These are phyloP conservation scores for Thelephora aurantiotincta DNA, from an alignment of 768 basidiomycete species.

Conservation along the genomic window DNA sequence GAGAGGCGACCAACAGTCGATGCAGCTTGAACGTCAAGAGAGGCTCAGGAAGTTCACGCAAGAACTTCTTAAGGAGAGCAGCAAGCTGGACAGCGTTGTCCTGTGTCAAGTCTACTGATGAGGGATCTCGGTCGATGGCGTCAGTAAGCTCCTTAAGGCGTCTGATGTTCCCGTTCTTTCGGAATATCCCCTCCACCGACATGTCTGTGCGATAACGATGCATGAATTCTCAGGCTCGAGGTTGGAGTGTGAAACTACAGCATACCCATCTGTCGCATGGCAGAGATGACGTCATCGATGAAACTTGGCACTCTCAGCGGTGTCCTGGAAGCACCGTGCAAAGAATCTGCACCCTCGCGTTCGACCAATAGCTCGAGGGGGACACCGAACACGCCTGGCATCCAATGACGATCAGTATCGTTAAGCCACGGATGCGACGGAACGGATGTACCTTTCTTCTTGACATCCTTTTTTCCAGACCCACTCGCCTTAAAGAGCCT, in stretches of 20 bases:
- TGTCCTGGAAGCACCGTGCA: constrained; percentile 76
- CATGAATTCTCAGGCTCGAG: neutral
- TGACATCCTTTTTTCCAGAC: constrained; percentile 78
- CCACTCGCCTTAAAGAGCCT: constrained; percentile 71
- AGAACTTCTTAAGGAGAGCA: constrained; percentile 91
- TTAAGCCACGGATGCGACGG: neutral
- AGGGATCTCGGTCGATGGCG: constrained; percentile 86
- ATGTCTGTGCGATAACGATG: constrained; percentile 47
- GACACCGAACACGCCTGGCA: constrained; percentile 79
- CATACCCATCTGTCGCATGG: constrained; percentile 98
- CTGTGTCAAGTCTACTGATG: constrained; percentile 79
- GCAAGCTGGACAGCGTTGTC: constrained; percentile 97
- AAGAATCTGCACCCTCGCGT: constrained; percentile 88
- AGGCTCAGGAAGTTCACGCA: constrained; percentile 92
- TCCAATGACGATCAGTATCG: neutral
- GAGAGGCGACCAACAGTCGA: constrained; percentile 73
- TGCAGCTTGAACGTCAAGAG: constrained; percentile 91
- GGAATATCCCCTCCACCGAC: constrained; percentile 98
- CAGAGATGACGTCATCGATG: constrained; percentile 94
- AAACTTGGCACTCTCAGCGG: constrained; percentile 89
- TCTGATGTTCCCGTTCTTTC: constrained; percentile 95
- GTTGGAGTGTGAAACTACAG: constrained; percentile 5
- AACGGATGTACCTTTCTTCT: constrained; percentile 58
- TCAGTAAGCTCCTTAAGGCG: constrained; percentile 85
- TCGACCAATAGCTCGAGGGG: constrained; percentile 90